Evolutionary conservation across 768 basidiomycete genomes (phyloP).

Genomic region (Trametes sanguinea): DNA sequence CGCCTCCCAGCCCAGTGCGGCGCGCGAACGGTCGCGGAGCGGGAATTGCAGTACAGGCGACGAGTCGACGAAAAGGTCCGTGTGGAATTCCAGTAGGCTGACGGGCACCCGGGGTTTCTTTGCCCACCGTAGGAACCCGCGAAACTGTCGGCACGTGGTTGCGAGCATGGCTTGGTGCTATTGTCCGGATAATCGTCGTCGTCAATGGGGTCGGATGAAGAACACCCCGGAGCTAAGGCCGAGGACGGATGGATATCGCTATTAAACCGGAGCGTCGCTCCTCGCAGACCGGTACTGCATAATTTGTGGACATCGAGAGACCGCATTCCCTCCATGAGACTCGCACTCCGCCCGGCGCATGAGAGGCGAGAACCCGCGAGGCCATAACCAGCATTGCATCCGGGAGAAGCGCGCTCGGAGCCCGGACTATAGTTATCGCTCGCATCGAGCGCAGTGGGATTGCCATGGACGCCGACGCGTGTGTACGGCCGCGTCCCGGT

Average conservation of each 20-base stretch:
- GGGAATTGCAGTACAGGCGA: background rate
- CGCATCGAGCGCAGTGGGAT: background rate
- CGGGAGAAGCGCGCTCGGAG: background rate
- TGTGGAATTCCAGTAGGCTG: background rate
- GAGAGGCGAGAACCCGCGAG: background rate
- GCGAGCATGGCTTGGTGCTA: too few species aligned
- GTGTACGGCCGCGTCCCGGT: too few species aligned
- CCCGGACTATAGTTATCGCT: background rate
- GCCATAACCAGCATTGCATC: background rate
- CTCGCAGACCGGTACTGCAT: too few species aligned
- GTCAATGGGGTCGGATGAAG: too few species aligned
- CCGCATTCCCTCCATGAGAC: too few species aligned
- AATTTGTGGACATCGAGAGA: too few species aligned
- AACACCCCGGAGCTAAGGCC: too few species aligned
- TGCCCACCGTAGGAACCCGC: too few species aligned
- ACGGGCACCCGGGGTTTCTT: too few species aligned
- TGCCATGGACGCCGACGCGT: background rate
- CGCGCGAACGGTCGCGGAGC: background rate
- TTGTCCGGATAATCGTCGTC: too few species aligned
- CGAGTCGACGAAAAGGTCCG: slow-evolving; percentile 10
- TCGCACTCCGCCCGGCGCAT: background rate
- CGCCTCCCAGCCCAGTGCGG: background rate
- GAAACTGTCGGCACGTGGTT: too few species aligned
- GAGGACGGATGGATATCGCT: background rate
- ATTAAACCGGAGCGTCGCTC: background rate